Percentiles rank a stretch among this genome's conserved stretches.
Evolutionary conservation across 1,284 basidiomycete species (phyloP).

Genomic region (Butyriboletus regius): DNA sequence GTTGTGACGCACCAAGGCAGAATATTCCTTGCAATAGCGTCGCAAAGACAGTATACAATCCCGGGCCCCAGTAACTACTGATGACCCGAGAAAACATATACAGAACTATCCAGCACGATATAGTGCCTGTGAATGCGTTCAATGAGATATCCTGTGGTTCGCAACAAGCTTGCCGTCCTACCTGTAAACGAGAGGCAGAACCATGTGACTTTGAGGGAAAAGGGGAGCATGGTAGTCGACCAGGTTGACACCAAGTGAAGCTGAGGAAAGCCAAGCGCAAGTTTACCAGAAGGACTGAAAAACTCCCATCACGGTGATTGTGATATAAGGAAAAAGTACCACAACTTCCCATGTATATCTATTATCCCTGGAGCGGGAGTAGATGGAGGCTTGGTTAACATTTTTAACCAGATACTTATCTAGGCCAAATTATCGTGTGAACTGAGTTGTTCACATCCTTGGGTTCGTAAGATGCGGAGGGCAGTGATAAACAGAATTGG

Average conservation of each 20-base stretch:
- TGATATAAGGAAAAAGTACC: neutral
- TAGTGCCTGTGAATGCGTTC: slow-evolving; percentile 13
- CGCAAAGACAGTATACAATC: slow-evolving; percentile 21
- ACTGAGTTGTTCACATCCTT: neutral
- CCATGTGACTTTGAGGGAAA: slow-evolving; percentile 24
- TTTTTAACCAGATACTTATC: neutral
- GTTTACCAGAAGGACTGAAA: neutral
- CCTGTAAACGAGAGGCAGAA: slow-evolving; percentile 25
- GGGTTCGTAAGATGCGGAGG: neutral
- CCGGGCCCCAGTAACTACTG: slow-evolving; percentile 19
- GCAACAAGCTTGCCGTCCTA: neutral
- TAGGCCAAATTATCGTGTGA: neutral
- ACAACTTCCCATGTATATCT: slow-evolving; percentile 11
- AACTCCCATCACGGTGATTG: slow-evolving; percentile 1
- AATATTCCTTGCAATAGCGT: slow-evolving; percentile 26
- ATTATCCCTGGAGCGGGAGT: neutral
- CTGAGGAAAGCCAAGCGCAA: neutral
- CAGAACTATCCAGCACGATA: slow-evolving; percentile 23
- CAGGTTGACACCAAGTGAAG: neutral
- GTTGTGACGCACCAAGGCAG: slow-evolving; percentile 22
- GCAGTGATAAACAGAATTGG: neutral
- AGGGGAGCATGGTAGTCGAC: slow-evolving; percentile 23
- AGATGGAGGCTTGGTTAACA: slow-evolving; percentile 2
- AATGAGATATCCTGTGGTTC: neutral
- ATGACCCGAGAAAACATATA: slow-evolving; percentile 19